These are phyloP conservation scores for Talaromyces sp. DNA, from an alignment of 2,329 filamentous ascomycete genomes.

Conservation along the genomic window DNA sequence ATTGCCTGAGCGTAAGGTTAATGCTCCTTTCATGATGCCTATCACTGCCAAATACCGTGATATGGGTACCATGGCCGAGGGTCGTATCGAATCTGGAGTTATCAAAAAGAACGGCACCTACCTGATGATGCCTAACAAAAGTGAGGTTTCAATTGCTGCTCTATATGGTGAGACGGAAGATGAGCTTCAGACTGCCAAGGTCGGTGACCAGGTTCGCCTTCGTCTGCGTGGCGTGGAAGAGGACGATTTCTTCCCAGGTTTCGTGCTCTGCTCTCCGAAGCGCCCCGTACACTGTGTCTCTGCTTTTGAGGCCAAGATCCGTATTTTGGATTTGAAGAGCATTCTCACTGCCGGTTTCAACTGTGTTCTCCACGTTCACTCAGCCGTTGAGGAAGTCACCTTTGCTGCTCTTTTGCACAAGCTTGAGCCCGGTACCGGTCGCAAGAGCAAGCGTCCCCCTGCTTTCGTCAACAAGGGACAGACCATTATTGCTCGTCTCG, in stretches of 20 bases:
- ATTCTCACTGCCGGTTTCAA: slow-evolving; percentile 96
- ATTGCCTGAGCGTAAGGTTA: slow-evolving; percentile 90
- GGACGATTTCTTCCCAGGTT: slow-evolving; percentile 93
- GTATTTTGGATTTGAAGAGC: slow-evolving; percentile 89
- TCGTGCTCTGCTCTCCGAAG: slow-evolving; percentile 94
- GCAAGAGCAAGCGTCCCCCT: slow-evolving; percentile 91
- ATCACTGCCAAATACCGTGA: slow-evolving; percentile 95
- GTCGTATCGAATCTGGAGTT: slow-evolving; percentile 93
- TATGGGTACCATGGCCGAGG: slow-evolving; percentile 96
- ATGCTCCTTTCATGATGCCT: slow-evolving; percentile 99
- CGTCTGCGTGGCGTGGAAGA: slow-evolving; percentile 94
- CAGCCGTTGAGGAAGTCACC: slow-evolving; percentile 95
- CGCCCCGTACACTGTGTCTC: slow-evolving; percentile 88
- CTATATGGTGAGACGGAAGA: slow-evolving; percentile 97
- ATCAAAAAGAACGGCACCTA: slow-evolving; percentile 85
- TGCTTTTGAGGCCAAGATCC: slow-evolving; percentile 93
- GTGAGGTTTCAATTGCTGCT: slow-evolving; percentile 77
- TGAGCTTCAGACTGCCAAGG: slow-evolving; percentile 77
- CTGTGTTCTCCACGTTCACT: slow-evolving; percentile 96
- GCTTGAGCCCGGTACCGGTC: slow-evolving; percentile 88
- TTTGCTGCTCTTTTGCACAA: slow-evolving; percentile 88
- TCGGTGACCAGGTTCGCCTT: slow-evolving; percentile 91
- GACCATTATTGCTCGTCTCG: slow-evolving; percentile 88
- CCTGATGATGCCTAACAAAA: slow-evolving; percentile 94
- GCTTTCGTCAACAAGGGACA: slow-evolving; percentile 80